phyloP scores from a whole-genome alignment of 2,329 filamentous ascomycete species.

The Beauveria medogensis region DNA sequence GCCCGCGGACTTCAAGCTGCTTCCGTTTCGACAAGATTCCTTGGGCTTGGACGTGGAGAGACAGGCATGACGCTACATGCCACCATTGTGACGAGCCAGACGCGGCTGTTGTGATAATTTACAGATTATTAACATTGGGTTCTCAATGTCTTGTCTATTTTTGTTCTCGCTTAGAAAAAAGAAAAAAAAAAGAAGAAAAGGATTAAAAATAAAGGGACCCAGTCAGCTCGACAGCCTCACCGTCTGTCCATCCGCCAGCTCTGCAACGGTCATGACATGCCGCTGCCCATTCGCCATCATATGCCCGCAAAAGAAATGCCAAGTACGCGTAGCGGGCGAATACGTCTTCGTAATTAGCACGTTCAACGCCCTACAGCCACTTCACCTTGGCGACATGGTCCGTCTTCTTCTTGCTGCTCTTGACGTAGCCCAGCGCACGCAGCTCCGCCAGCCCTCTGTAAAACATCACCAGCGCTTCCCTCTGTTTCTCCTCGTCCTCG shows the following conservation, averaged over 20 bases:
- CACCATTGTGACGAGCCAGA: background rate
- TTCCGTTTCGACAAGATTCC: background rate
- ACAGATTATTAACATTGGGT: too few species aligned
- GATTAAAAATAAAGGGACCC: background rate
- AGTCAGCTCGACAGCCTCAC: conserved; percentile 1
- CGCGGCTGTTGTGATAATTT: too few species aligned
- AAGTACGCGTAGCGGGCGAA: too few species aligned
- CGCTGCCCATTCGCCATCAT: background rate
- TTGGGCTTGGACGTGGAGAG: background rate
- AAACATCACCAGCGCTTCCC: conserved; percentile 63
- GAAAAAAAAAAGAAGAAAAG: background rate
- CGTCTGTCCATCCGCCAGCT: background rate
- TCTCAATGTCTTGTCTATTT: background rate
- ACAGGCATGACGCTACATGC: background rate
- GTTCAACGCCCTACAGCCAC: conserved; percentile 45
- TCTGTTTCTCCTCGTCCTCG: conserved; percentile 37
- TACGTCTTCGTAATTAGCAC: too few species aligned
- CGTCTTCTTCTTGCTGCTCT: conserved; percentile 80
- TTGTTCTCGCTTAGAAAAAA: background rate
- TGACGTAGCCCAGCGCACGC: conserved; percentile 77
- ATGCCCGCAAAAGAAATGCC: background rate
- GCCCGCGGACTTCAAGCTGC: background rate
- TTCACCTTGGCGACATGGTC: conserved; percentile 90
- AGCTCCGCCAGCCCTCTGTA: conserved; percentile 81
- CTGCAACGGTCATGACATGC: background rate